Base-by-base conservation (phyloP, 2,329 filamentous ascomycete genomes). In the Sclerotinia spermophila region DNA sequence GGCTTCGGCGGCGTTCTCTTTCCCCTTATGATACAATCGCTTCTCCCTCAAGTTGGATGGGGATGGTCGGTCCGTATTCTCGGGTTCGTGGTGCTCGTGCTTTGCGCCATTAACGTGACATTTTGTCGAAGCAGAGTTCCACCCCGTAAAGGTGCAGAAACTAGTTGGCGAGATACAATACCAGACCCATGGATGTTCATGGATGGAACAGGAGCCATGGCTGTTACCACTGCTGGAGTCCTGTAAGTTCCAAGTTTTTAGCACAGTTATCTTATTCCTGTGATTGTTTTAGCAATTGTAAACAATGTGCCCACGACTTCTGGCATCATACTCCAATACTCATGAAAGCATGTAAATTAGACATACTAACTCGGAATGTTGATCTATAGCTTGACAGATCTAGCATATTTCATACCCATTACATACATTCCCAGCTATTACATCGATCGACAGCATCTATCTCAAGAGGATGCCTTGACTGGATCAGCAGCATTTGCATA, bases 321-420 rank as follows among this genome's bases (percentile, higher is more conserved):
- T 56, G 30, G 53, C 4, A 21, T 24, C 4, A 21, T 24, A 33
- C 19, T 56, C 27, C 3, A 56, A 21, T 21, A 21, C 17, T 33
- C 53, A 5, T 30, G 53, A 56, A 56, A 56, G 53, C 7, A 56
- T 56, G 17, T 56, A 33, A 2, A 33, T 30, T 33, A 33, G 17
- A 15, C 53, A 56, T 21, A 21, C 27, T 56, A 35, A 56, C 17
- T 33, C 53, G 27, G 11, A 3, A 35, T 1, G 17, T 56, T 56
- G 53, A 33, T 21, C 27, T 56, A 56, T 56, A 56, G 17, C 80
- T 82, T 93, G 70, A 83, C 92, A 70, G 91, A 94, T 81, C 91
- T 90, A 81, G 90, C 88, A 0, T 84, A 93, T 33, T 94, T 93
- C 78, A 86, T 97, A 42, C 94, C 94, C 0, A 84, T 97, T 71